Percentiles rank a stretch among this genome's conserved stretches.
These are phyloP conservation scores for Apiotrichum akiyoshidainum DNA, from an alignment of 1,284 basidiomycete genomes.

Conservation along the genomic window DNA sequence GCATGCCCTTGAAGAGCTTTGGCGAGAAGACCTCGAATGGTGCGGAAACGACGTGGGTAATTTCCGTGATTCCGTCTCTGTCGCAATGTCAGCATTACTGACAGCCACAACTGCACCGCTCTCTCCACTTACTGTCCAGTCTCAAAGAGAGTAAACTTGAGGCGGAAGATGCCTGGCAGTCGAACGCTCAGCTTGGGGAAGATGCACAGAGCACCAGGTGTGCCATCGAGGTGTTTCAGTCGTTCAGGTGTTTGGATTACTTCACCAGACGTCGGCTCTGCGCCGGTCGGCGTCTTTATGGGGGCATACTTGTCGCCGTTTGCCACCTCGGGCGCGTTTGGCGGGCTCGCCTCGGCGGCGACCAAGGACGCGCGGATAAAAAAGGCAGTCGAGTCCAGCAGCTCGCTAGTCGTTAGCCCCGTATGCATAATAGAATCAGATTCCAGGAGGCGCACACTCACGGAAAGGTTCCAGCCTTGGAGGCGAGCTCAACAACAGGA, in stretches of 20 bases:
- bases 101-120: background rate
- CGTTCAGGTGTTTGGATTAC: conserved; percentile 49
- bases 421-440: background rate
- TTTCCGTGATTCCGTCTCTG: conserved; percentile 37
- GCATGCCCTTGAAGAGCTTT: conserved; percentile 52
- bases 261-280: conserved; percentile 50
- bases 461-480: conserved; percentile 20
- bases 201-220: conserved; percentile 42
- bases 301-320: conserved; percentile 27
- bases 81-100: background rate
- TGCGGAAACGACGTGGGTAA: conserved; percentile 43
- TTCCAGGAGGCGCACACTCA: background rate
- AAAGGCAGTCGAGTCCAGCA: conserved; percentile 38
- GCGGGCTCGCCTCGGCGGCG: conserved; percentile 19
- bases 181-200: conserved; percentile 51
- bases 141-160: conserved; percentile 49
- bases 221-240: conserved; percentile 43
- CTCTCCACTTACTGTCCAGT: conserved; percentile 39
- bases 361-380: conserved; percentile 46
- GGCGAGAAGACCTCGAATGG: conserved; percentile 52
- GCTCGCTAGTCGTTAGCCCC: conserved; percentile 22
- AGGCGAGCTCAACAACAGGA: conserved; percentile 44
- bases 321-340: conserved; percentile 4
- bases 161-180: conserved; percentile 48
- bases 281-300: conserved; percentile 45